Conservation (phyloP, 495 filamentous ascomycete genomes). For the Neurospora intermedia region DNA sequence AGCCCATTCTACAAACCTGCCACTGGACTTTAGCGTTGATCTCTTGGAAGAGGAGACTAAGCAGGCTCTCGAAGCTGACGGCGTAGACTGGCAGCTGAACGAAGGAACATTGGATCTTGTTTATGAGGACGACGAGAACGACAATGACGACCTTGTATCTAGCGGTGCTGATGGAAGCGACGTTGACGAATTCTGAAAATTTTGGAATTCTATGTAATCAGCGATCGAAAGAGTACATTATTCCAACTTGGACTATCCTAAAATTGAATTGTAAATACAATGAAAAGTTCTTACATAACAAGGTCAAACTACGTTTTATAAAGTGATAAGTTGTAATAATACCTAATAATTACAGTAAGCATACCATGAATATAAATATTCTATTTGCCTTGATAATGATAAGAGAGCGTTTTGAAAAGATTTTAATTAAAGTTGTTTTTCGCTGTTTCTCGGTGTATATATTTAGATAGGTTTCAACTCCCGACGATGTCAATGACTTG, state of each 20-base stretch:
- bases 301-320: no score
- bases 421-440: no score
- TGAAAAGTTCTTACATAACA: no score
- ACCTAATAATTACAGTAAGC: no score
- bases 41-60: constrained; percentile 8
- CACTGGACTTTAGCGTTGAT: constrained; percentile 17
- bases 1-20: constrained; percentile 14
- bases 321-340: no score
- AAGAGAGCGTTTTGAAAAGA: no score
- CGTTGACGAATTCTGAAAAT: background rate
- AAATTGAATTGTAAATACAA: no score
- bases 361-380: no score
- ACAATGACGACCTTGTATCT: background rate
- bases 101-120: background rate
- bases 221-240: background rate
- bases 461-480: no score
- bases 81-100: constrained; percentile 1
- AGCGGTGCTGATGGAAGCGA: background rate
- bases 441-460: no score
- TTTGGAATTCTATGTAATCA: background rate
- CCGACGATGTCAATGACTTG: no score
- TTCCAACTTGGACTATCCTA: background rate
- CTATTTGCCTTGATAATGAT: no score
- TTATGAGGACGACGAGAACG: background rate
- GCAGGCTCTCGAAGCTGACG: constrained; percentile 7